phyloP scores from a whole-genome alignment of 2,329 filamentous ascomycete genomes.

The Sporothrix pallida region DNA sequence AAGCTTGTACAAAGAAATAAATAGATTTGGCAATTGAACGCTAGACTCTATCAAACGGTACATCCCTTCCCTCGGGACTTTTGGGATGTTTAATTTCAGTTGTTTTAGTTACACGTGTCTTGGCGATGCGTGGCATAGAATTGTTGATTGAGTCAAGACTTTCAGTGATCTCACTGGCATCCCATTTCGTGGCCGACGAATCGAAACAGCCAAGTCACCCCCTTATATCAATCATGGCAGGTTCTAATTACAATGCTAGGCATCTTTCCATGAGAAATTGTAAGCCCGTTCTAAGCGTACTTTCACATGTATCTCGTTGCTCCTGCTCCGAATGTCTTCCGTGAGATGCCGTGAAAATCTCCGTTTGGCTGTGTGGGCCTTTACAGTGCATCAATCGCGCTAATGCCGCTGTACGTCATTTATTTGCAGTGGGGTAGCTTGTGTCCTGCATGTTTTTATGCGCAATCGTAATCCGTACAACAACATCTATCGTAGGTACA shows the following conservation, averaged over 20 bases:
- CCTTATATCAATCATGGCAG: not conserved
- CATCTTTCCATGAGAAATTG: not conserved
- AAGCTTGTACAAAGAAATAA: not conserved
- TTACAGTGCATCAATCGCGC: not conserved
- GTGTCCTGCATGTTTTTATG: no score
- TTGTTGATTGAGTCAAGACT: not conserved
- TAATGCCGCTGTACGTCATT: conserved; percentile 8
- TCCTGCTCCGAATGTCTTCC: not conserved
- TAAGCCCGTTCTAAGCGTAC: not conserved
- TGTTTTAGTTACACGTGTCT: not conserved
- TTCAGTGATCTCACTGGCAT: not conserved
- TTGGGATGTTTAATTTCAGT: not conserved
- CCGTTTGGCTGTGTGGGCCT: not conserved
- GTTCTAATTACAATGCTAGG: not conserved
- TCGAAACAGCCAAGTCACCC: no score
- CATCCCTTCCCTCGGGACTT: not conserved
- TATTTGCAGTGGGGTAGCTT: not conserved
- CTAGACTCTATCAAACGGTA: not conserved
- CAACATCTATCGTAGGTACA: no score
- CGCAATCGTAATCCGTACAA: no score
- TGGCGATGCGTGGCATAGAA: no score
- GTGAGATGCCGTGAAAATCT: not conserved
- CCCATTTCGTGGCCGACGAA: no score
- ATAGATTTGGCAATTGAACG: not conserved
- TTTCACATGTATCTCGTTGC: not conserved